phyloP scores from a whole-genome alignment of 345 rosid genomes.

The Balakata baccata region DNA sequence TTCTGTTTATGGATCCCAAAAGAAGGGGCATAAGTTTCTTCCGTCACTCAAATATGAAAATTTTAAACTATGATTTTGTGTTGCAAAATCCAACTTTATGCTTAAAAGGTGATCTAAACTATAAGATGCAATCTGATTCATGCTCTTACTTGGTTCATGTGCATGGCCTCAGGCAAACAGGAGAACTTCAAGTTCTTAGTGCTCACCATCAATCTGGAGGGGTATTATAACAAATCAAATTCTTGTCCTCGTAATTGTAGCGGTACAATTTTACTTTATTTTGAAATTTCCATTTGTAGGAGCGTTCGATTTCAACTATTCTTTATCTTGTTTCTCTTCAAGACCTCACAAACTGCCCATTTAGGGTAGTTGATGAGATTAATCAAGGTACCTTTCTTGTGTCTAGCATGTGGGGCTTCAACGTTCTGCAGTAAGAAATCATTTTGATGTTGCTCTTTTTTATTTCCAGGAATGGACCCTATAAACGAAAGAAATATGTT shows the following conservation, averaged over 20 bases:
- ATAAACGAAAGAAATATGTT: slow-evolving; percentile 96
- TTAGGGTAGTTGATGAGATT: slow-evolving; percentile 95
- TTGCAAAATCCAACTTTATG: neutral
- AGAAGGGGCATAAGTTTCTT: neutral
- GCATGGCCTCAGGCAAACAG: slow-evolving; percentile 53
- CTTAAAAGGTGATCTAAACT: neutral
- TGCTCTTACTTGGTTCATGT: slow-evolving; percentile 18
- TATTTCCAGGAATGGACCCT: slow-evolving; percentile 83
- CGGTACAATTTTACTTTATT: neutral
- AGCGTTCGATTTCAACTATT: slow-evolving; percentile 89
- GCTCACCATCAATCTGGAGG: slow-evolving; percentile 99
- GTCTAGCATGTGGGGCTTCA: neutral
- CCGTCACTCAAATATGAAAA: neutral
- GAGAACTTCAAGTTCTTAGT: slow-evolving; percentile 84
- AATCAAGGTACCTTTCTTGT: slow-evolving; percentile 65
- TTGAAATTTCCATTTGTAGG: slow-evolving; percentile 34
- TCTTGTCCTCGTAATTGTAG: slow-evolving; percentile 9
- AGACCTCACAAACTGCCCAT: slow-evolving; percentile 95
- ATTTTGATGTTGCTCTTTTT: neutral
- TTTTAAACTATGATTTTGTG: neutral
- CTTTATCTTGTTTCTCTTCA: slow-evolving; percentile 96
- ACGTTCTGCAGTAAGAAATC: neutral
- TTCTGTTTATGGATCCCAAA: neutral
- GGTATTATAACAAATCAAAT: slow-evolving; percentile 33
- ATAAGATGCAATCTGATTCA: neutral